Conservation (phyloP, 2,329 filamentous ascomycete species). For the Pestalotiopsis sp. region DNA sequence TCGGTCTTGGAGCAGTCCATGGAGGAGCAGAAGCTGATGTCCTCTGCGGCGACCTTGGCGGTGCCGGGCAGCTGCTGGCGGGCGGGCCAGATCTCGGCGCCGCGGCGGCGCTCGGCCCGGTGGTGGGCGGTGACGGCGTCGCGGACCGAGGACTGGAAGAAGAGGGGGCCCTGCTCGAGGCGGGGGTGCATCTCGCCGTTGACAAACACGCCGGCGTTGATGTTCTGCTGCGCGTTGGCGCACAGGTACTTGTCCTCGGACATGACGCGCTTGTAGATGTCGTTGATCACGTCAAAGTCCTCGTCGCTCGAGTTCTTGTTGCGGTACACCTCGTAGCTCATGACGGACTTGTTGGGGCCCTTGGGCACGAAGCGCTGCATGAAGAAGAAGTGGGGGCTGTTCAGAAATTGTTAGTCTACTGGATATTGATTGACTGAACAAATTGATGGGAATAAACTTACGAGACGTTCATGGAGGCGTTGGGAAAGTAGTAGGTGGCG, state of each 20-base stretch:
- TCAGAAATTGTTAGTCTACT: not conserved
- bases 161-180: constrained; percentile 61
- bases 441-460: constrained; percentile 37
- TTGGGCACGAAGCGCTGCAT: constrained; percentile 64
- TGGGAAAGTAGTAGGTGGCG: constrained; percentile 53
- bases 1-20: constrained; percentile 6
- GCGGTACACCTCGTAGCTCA: constrained; percentile 66
- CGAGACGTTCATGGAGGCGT: constrained; percentile 53
- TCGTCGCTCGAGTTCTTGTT: constrained; percentile 62
- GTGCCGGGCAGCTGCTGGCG: constrained; percentile 14
- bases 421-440: no score
- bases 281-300: constrained; percentile 58
- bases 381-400: constrained; percentile 64
- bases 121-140: constrained; percentile 50
- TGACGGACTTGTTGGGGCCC: constrained; percentile 50
- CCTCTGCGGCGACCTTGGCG: not conserved
- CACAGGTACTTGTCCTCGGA: constrained; percentile 67
- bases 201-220: constrained; percentile 63
- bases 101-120: constrained; percentile 45
- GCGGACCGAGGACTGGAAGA: constrained; percentile 56
- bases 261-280: constrained; percentile 67
- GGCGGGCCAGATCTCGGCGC: constrained; percentile 56
- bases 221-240: constrained; percentile 60
- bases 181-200: constrained; percentile 65
- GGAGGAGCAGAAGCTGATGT: not conserved